These are phyloP conservation scores for Phanerodontia chrysosporium DNA, from an alignment of 768 basidiomycete genomes.

Conservation along the genomic window DNA sequence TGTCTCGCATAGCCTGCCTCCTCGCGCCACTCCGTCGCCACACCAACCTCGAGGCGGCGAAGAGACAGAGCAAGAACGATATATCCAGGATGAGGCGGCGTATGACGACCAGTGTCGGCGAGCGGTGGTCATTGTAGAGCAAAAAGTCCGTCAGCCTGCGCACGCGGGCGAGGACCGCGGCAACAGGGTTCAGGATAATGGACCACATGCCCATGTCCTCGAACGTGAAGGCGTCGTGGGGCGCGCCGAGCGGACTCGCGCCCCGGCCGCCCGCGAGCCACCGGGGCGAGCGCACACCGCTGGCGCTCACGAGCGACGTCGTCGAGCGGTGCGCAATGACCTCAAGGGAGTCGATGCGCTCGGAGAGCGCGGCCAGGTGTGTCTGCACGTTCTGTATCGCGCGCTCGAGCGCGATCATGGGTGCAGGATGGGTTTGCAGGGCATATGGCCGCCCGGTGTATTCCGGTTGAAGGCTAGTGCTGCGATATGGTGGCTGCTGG, in stretches of 20 bases:
- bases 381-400: slow-evolving; percentile 79
- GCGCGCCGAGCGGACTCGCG: slow-evolving; percentile 12
- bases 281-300: slow-evolving; percentile 18
- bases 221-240: slow-evolving; percentile 24
- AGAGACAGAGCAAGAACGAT: slow-evolving; percentile 63
- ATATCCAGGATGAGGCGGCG: slow-evolving; percentile 75
- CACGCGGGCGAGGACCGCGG: slow-evolving; percentile 45
- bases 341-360: slow-evolving; percentile 64
- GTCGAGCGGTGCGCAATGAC: slow-evolving; percentile 18
- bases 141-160: slow-evolving; percentile 55
- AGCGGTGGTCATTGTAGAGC: slow-evolving; percentile 51
- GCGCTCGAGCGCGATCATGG: slow-evolving; percentile 58
- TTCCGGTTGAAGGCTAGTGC: slow-evolving; percentile 16
- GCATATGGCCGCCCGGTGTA: slow-evolving; percentile 13
- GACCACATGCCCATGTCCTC: slow-evolving; percentile 86
- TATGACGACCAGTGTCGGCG: slow-evolving; percentile 64
- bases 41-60: slow-evolving; percentile 50
- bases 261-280: slow-evolving; percentile 11
- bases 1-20: slow-evolving; percentile 61
- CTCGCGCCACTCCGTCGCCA: slow-evolving; percentile 72
- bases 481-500: slow-evolving; percentile 16
- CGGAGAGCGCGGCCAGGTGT: slow-evolving; percentile 75
- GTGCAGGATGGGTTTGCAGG: slow-evolving; percentile 12
- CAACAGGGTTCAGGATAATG: slow-evolving; percentile 58
- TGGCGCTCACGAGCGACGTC: slow-evolving; percentile 32